Evolutionary conservation across 1,139 yeast genomes (phyloP), one percentile per base, ranked within the genome.

Genomic region (Ogataea hybrid): DNA sequence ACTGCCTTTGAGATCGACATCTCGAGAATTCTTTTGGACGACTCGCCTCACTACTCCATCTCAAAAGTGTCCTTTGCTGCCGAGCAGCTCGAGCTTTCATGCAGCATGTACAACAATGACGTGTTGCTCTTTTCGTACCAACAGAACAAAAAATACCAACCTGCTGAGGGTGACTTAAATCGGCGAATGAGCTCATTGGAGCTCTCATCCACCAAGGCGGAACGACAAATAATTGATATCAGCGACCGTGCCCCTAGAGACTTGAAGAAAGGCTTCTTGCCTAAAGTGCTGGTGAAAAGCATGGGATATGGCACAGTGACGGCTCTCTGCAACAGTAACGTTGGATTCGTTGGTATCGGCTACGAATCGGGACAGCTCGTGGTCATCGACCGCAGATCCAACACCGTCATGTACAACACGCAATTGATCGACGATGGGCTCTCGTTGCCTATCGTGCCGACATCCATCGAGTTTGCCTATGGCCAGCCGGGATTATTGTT

Each of bases 301-400:
- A 54, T 61, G 31, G 68, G 64, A 8, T 58, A 64, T n/a, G 67
- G 69, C 6, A 76, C 73, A 25, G 80, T 85, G 4, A 70, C 90
- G 0, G 76, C 86, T 2, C 53, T 90, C 37, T 73, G 74, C 42
- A 75, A 85, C 62, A 81, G 90, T 49, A 77, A 84, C 49, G 71
- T 88, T 38, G 97, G 97, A 0, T 89, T 92, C 67, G 87, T 85
- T 5, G 95, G 89, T 0, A 69, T 87, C 37, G 96, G 86, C 0
- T 89, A 86, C 61, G 75, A 75, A 37, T 77, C 83, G 11, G 98
- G 98, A 18, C 73, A 80, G 32, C 53, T 92, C 25, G 65, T 84
- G 3, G 82, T 92, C 0, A 68, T 94, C 49, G 97, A 92, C 63
- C 72, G 88, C 44, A 72, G 97, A 46, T 95, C 95, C 0, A 96